phyloP scores from a whole-genome alignment of 2,329 filamentous ascomycete species.

The Alternaria triticimaculans region DNA sequence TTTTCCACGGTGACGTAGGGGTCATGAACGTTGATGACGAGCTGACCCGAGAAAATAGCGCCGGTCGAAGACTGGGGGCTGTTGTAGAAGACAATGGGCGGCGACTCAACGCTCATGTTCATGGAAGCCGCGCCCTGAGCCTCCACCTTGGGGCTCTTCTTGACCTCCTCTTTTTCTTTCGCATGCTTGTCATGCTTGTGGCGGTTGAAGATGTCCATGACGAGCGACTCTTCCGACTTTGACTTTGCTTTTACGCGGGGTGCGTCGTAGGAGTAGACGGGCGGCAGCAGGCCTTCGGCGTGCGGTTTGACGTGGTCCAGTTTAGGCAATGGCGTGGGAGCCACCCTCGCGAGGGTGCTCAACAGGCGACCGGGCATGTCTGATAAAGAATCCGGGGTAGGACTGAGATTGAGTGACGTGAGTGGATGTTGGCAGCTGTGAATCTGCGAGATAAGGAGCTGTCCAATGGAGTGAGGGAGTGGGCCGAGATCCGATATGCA shows the following conservation, averaged over 20 bases:
- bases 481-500: conserved; percentile 26
- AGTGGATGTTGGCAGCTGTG: conserved; percentile 15
- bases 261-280: conserved; percentile 44
- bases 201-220: conserved; percentile 51
- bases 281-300: conserved; percentile 38
- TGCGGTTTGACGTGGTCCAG: conserved; percentile 31
- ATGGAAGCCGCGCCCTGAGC: conserved; percentile 58
- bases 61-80: conserved; percentile 76
- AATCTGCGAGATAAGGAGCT: conserved; percentile 22
- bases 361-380: conserved; percentile 48
- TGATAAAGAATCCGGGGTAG: conserved; percentile 40
- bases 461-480: conserved; percentile 25
- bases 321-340: conserved; percentile 42
- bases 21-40: conserved; percentile 76
- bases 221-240: conserved; percentile 43
- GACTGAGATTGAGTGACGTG: conserved; percentile 21
- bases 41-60: conserved; percentile 82
- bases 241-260: conserved; percentile 33
- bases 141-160: conserved; percentile 46
- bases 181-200: conserved; percentile 39
- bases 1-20: conserved; percentile 69
- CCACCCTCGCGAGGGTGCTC: conserved; percentile 40
- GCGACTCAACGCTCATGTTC: conserved; percentile 77
- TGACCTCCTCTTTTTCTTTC: conserved; percentile 26
- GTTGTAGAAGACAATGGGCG: conserved; percentile 85